Conservation (phyloP, 768 basidiomycete genomes). For the Cytidiella melzeri region DNA sequence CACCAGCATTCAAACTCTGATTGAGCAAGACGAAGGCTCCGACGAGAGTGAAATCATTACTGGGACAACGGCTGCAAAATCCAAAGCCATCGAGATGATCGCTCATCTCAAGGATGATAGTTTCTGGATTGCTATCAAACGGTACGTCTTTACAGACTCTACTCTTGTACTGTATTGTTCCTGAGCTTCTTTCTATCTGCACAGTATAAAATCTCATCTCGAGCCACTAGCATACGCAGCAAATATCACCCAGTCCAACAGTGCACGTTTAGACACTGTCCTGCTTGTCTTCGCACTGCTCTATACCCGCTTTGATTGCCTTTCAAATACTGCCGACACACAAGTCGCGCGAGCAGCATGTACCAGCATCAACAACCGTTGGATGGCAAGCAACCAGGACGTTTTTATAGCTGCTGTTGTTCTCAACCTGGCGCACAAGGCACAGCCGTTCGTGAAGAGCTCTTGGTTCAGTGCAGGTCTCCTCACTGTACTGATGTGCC, state of each 20-base stretch:
- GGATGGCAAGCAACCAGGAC: conserved; percentile 22
- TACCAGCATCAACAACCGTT: conserved; percentile 21
- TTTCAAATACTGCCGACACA: conserved; percentile 3
- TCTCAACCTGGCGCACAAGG: neutral
- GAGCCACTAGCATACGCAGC: conserved; percentile 24
- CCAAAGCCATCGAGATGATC: conserved; percentile 25
- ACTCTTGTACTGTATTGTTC: neutral
- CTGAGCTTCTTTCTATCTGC: neutral
- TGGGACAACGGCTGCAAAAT: conserved; percentile 21
- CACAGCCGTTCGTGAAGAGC: neutral
- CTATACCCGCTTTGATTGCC: conserved; percentile 4
- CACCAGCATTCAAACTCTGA: conserved; percentile 14
- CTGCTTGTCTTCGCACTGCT: conserved; percentile 22
- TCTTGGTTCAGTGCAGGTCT: neutral
- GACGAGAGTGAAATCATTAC: conserved; percentile 13
- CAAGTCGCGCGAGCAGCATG: conserved; percentile 18
- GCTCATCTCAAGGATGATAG: conserved; percentile 20
- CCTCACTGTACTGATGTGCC: neutral
- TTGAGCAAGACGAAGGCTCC: conserved; percentile 16
- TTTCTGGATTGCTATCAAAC: conserved; percentile 28
- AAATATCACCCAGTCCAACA: conserved; percentile 21
- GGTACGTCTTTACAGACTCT: conserved; percentile 20
- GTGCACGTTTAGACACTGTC: conserved; percentile 21
- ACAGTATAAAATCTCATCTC: conserved; percentile 20
- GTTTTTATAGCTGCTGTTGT: conserved; percentile 19